Evolutionary conservation across 768 basidiomycete genomes (phyloP).

Genomic region (Lentinula guzmanii): DNA sequence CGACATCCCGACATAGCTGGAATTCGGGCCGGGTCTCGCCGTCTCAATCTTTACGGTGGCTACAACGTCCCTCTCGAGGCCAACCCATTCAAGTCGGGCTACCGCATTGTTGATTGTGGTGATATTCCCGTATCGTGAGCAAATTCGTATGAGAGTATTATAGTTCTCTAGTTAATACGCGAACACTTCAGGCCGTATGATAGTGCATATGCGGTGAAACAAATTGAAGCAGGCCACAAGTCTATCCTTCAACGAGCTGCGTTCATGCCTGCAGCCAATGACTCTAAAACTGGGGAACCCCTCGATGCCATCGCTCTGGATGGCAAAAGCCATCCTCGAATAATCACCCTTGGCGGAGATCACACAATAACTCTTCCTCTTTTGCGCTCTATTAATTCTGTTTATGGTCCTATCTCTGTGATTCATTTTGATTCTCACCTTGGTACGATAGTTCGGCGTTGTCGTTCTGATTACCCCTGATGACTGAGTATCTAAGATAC

Average conservation of each 20-base stretch:
- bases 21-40: conserved; percentile 73
- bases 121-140: conserved; percentile 66
- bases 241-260: conserved; percentile 58
- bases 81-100: conserved; percentile 66
- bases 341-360: conserved; percentile 77
- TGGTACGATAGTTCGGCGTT: conserved; percentile 16
- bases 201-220: conserved; percentile 65
- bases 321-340: conserved; percentile 69
- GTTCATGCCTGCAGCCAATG: conserved; percentile 58
- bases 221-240: conserved; percentile 72
- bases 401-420: conserved; percentile 75
- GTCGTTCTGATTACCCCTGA: conserved; percentile 2
- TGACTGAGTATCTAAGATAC: conserved; percentile 37
- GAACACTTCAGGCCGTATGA: conserved; percentile 53
- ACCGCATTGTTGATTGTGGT: conserved; percentile 71
- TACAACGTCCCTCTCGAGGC: conserved; percentile 72
- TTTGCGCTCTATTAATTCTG: conserved; percentile 65
- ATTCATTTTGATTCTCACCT: conserved; percentile 88
- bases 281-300: conserved; percentile 50
- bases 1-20: conserved; percentile 36
- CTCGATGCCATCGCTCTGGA: conserved; percentile 59
- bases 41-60: conserved; percentile 69
- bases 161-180: neutral
- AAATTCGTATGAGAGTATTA: neutral
- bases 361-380: conserved; percentile 70